Conservation (phyloP, 2,329 filamentous ascomycete species). For the Venturia effusa region DNA sequence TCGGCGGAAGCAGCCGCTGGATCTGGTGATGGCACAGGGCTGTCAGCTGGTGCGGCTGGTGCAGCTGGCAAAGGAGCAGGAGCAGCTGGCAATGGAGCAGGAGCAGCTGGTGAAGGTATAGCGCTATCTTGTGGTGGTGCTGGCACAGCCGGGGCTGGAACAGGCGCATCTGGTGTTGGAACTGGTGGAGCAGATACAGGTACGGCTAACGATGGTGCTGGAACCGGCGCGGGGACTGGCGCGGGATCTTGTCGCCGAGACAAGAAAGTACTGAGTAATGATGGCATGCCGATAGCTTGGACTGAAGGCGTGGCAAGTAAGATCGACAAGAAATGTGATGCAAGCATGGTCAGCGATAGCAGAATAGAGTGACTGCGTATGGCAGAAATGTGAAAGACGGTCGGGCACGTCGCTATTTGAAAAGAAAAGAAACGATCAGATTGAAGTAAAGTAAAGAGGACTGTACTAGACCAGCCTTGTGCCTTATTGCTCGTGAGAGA, state of each 20-base stretch:
- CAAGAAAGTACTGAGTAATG: background rate
- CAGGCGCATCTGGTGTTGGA: background rate
- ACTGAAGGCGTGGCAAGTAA: background rate
- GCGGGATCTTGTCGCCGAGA: constrained; percentile 1
- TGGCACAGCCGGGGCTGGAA: background rate
- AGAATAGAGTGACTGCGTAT: background rate
- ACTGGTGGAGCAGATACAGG: background rate
- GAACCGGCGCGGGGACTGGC: background rate
- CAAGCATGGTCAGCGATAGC: background rate
- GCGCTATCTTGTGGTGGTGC: background rate
- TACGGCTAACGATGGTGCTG: background rate
- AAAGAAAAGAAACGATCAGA: background rate
- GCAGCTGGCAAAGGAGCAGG: no score
- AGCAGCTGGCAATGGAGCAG: background rate
- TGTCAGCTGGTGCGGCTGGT: background rate
- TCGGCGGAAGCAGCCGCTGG: background rate
- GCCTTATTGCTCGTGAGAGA: background rate
- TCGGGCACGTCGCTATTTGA: background rate
- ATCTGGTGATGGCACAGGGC: background rate
- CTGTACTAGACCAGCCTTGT: constrained; percentile 1
- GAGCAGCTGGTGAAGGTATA: no score
- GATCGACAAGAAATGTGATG: background rate
- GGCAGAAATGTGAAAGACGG: background rate
- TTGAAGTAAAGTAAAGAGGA: background rate
- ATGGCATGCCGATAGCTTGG: constrained; percentile 3